Evolutionary conservation across 257 asterid species (phyloP), one percentile per base, ranked within the genome.

Genomic region (Ophiorrhiza pumila): DNA sequence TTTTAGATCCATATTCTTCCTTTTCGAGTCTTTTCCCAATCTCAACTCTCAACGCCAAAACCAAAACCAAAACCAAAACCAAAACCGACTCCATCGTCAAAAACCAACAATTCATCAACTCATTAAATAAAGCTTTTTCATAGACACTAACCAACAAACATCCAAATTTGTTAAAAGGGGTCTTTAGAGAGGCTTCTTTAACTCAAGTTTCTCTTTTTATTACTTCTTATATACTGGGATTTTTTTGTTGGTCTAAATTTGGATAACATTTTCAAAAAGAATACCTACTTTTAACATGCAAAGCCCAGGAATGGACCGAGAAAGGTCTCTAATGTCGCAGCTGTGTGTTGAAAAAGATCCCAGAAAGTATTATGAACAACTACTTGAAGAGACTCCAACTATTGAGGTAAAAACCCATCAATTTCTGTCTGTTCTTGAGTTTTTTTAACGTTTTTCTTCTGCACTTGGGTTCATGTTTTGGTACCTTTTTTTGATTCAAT

Each of bases 381-480:
- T 65, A 18, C 84, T 75, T 65, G 89, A 79, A 57, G 84, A 63
- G 73, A 78, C 80, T 78, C 84, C 88, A 5, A 50, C 77, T 61
- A 11, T 75, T 69, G 58, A 68, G 87, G 81, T 87, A 64, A 71
- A n/a, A n/a, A n/a, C n/a, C n/a, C n/a, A 9, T 45, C 41, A 9
- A 68, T 41, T 52, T 15, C 5, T 43, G 13, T 60, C 42, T 5
- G 74, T 31, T 39, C 52, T 35, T 69, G 62, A 31, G 14, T 1
- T 2, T 17, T 7, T 3, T 12, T 4, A 1, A 10, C 4, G 25
- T 32, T 12, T 32, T 60, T 31, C 23, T 9, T 7, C 22, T 46
- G 10, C 32, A 9, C 29, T 68, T 27, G 41, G 42, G 47, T 68
- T 29, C 37, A 20, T 0, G 5, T 35, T 18, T 62, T 32, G 55